Conservation (phyloP, 2,329 filamentous ascomycete genomes). For the Fusarium neocosmosporiellum region DNA sequence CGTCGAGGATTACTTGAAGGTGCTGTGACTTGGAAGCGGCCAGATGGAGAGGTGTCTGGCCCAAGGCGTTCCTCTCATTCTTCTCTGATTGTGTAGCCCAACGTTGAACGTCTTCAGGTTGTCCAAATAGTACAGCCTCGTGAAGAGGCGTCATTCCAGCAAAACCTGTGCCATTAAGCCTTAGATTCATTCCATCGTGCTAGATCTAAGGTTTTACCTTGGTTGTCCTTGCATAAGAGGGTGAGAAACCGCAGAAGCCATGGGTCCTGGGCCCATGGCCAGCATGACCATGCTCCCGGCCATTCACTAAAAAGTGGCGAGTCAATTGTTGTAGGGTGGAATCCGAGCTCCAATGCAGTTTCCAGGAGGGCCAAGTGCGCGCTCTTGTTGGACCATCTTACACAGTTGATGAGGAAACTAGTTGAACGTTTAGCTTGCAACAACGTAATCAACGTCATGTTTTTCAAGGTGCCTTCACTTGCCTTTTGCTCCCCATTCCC, state of each 20-base stretch:
- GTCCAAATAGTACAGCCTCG: neutral
- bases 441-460: neutral
- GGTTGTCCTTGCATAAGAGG: neutral
- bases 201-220: neutral
- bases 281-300: neutral
- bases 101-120: neutral
- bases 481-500: neutral
- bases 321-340: neutral
- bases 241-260: neutral
- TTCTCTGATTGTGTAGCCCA: neutral
- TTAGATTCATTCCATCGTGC: fast-evolving
- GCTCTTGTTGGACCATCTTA: fast-evolving
- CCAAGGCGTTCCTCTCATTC: neutral
- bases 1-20: neutral
- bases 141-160: neutral
- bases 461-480: fast-evolving
- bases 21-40: neutral
- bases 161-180: neutral
- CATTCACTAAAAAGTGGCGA: neutral
- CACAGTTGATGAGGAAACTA: neutral
- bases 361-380: neutral
- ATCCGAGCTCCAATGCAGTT: neutral
- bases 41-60: neutral
- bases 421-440: neutral
- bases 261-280: neutral